Evolutionary conservation across 495 filamentous ascomycete genomes (phyloP), one percentile per base, ranked within the genome.

Genomic region (Xylaria cubensis): DNA sequence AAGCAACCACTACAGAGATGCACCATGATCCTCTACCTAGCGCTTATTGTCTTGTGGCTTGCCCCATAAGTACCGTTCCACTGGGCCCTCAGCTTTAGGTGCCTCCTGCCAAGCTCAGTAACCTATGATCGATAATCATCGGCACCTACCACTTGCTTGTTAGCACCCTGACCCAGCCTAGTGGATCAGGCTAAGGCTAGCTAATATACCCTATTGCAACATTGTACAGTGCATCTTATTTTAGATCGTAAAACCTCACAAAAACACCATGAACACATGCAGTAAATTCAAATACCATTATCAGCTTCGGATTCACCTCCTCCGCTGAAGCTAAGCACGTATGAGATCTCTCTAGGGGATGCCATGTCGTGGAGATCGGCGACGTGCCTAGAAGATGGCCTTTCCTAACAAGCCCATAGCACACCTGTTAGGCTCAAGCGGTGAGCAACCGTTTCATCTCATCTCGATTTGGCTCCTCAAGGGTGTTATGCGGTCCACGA

Each of bases 51-150:
- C 24, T 51, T 36, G 42, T 32, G 7, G 26, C 24, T 32, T 51
- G 64, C 46, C 64, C 64, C 64, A 53, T 66, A 50, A 32, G 46
- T 36, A 39, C 44, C 64, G 29, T 53, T 8, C 26, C 64, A 46
- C 24, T 9, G 26, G 46, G 64, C 44, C 44, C 32, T 39, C 17
- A 53, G 32, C 62, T 66, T 93, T 64, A 79, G 90, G 72, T 91
- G 92, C 74, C 90, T 15, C 91, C 91, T 12, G 76, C 83, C 64
- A 88, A 86, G 72, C 89, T 83, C 71, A 82, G 55, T 19, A 15
- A 19, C 55, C 29, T 41, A 41, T 62, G 58, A 62, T 62, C 58
- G 58, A 21, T 62, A 59, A n/a, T 4, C 50, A 13, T 24, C 50
- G 50, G 50, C n/a, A 62, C 58, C 58, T 42, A 42, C 39, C 12